Base-by-base conservation (phyloP, 768 basidiomycete species). In the Mycena vitilis region DNA sequence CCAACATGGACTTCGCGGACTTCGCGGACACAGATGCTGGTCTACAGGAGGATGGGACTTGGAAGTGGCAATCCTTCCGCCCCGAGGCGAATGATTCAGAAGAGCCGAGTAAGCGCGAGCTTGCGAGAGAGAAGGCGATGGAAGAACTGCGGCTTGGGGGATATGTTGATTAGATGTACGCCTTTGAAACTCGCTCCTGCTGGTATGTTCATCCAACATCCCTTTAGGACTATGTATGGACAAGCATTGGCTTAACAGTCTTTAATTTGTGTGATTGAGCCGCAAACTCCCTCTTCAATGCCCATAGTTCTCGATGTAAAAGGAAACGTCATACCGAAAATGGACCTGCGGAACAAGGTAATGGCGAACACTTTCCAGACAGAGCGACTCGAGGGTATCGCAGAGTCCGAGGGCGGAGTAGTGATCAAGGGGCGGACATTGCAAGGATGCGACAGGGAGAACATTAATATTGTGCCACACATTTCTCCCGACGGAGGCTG, bases 391-490 rank as follows among this genome's bases (percentile, higher is more conserved):
- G 47, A 40, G 48, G 16, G 16, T 0, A 12, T 67, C 12, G 25
- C 10, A 7, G 62, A 67, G 36, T 56, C 57, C 3, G 66, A 67
- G 48, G 62, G 66, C 22, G 60, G 66, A 2, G 54, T 67, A 7
- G 60, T 67, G 13, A 16, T 67, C 16, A 30, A 16, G 36, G 66
- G 60, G 5, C 7, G 7, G 37, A 59, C 16, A 61, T 67, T 16
- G 53, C 20, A 37, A 25, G 54, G 45, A 67, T 67, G 66, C 34
- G 54, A 61, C 59, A 37, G 36, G 13, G 34, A 51, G 54, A 54
- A 67, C n/a, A 40, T 67, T 37, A 54, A 67, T 16, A 40, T 67
- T 37, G 55, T 67, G 11, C 66, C 66, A 25, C 62, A 61, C 40
- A 25, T 13, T 13, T 25, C 45, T 60, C 20, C 66, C 66, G 53